These are phyloP conservation scores for Paraconiothyrium brasiliense DNA, from an alignment of 2,329 filamentous ascomycete species.

Conservation along the genomic window DNA sequence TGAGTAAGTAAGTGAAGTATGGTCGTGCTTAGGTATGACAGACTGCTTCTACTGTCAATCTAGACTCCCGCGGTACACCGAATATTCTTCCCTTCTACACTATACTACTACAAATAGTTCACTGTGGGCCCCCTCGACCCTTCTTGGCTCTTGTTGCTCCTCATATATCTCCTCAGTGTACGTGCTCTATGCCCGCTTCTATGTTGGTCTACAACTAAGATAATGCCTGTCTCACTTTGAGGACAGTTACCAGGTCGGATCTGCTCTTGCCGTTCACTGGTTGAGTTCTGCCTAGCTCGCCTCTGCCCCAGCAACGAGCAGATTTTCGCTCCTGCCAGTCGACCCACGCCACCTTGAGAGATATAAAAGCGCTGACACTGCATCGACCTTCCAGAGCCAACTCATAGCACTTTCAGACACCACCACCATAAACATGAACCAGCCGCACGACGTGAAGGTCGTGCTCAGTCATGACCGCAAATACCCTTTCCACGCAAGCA, in stretches of 20 bases:
- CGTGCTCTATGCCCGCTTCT: background rate
- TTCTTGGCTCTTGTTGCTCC: background rate
- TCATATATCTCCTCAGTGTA: background rate
- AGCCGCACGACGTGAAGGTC: slow-evolving; percentile 47
- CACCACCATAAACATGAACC: slow-evolving; percentile 33
- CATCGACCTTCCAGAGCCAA: background rate
- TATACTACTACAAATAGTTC: background rate
- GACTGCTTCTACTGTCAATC: background rate
- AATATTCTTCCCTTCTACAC: background rate
- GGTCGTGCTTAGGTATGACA: background rate
- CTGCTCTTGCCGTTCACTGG: background rate
- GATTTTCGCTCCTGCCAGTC: background rate
- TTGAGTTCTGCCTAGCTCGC: background rate
- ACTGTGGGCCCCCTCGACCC: background rate
- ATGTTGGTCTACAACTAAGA: background rate
- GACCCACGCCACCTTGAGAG: background rate
- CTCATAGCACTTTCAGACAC: slow-evolving; percentile 2
- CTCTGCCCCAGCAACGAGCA: background rate
- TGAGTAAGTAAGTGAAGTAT: background rate
- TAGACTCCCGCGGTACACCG: background rate
- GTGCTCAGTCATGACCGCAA: slow-evolving; percentile 39
- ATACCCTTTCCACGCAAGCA: slow-evolving; percentile 48
- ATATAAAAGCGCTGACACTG: background rate
- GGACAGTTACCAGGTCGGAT: background rate
- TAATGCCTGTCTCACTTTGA: background rate